Conservation (phyloP, 139 green algal genomes). For the Pycnococcus provasolii region DNA sequence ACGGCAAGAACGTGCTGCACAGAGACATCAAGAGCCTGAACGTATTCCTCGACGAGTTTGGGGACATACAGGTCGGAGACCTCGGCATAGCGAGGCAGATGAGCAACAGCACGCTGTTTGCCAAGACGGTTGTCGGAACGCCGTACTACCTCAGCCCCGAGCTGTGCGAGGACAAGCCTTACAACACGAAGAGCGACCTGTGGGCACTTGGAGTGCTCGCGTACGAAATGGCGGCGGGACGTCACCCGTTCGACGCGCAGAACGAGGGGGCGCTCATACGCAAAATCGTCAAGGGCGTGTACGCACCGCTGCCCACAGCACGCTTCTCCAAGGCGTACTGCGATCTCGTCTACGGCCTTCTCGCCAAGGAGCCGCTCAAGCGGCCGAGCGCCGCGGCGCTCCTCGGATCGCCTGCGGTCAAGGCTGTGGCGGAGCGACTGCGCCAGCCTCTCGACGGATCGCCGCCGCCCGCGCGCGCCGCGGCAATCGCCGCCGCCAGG, state of each 20-base stretch:
- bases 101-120: constrained; percentile 23
- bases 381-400: constrained; percentile 19
- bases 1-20: constrained; percentile 53
- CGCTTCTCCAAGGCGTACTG: background rate
- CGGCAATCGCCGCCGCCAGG: too few species aligned
- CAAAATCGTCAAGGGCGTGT: constrained; percentile 56
- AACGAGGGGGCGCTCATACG: constrained; percentile 58
- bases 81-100: constrained; percentile 54
- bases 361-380: constrained; percentile 2
- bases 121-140: constrained; percentile 43
- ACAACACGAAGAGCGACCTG: constrained; percentile 61
- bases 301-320: constrained; percentile 28
- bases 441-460: too few species aligned
- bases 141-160: constrained; percentile 65
- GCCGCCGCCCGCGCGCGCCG: too few species aligned
- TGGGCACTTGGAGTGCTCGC: constrained; percentile 51
- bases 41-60: constrained; percentile 44
- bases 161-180: constrained; percentile 68
- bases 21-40: constrained; percentile 61
- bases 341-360: background rate
- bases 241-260: constrained; percentile 56
- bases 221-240: constrained; percentile 54
- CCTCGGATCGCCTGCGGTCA: background rate
- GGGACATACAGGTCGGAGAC: constrained; percentile 56
- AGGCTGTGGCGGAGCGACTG: too few species aligned